Evolutionary conservation across 768 basidiomycete species (phyloP).

Genomic region (Auricularia heimuer): DNA sequence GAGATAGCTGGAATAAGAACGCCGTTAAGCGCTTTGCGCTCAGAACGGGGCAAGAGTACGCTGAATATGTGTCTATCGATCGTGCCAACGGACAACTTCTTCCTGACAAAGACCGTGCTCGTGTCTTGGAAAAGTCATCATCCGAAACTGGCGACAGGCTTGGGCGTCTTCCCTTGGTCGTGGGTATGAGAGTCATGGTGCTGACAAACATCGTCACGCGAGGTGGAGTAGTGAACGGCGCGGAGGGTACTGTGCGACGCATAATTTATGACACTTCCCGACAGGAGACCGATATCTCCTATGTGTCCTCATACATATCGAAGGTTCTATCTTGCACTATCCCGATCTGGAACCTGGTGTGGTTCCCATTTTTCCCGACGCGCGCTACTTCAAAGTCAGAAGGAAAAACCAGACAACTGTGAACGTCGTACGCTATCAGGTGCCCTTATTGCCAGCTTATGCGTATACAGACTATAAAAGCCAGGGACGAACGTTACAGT

Average conservation of each 20-base stretch:
- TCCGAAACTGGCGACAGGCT: too few relatives aligned
- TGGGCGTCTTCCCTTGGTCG: too few relatives aligned
- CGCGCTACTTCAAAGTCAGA: neutral
- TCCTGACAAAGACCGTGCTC: too few relatives aligned
- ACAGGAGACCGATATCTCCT: neutral
- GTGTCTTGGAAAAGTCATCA: too few relatives aligned
- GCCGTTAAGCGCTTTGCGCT: too few relatives aligned
- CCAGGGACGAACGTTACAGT: constrained; percentile 4
- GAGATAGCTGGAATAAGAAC: too few relatives aligned
- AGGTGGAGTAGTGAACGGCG: neutral
- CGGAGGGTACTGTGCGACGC: neutral
- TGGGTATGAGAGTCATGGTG: too few relatives aligned
- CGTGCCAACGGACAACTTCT: too few relatives aligned
- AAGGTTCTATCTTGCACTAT: neutral
- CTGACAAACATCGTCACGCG: neutral
- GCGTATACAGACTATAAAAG: constrained; percentile 8
- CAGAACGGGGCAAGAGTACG: too few relatives aligned
- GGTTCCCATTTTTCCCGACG: neutral
- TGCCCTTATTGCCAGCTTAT: constrained; percentile 7
- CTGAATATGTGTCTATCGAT: too few relatives aligned
- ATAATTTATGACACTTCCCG: neutral
- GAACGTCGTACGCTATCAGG: neutral
- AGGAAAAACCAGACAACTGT: neutral
- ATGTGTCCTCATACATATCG: neutral
- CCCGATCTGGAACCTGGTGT: neutral